phyloP scores from a whole-genome alignment of 805 yeast species.

The Pichia phayaonensis region DNA sequence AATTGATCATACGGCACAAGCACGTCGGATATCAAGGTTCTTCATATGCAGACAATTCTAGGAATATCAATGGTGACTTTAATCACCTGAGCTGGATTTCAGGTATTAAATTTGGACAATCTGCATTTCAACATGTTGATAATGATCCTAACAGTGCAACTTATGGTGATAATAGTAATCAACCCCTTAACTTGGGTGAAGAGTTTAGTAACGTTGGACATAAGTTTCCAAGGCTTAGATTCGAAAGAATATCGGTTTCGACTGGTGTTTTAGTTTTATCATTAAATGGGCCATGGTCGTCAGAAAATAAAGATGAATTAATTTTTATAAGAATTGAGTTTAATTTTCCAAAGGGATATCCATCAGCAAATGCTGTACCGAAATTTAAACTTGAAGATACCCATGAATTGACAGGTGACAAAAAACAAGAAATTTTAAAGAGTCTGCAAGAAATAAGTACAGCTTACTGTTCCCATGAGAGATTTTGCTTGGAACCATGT shows the following conservation, averaged over 20 bases:
- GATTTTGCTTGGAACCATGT: constrained; percentile 75
- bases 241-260: constrained; percentile 82
- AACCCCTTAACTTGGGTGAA: constrained; percentile 71
- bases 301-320: constrained; percentile 35
- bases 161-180: constrained; percentile 27
- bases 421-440: constrained; percentile 42
- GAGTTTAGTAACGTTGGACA: constrained; percentile 86
- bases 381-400: constrained; percentile 70
- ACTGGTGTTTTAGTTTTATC: constrained; percentile 74
- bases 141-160: constrained; percentile 31
- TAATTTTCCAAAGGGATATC: constrained; percentile 69
- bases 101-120: constrained; percentile 71
- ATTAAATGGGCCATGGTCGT: constrained; percentile 73
- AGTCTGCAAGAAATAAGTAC: constrained; percentile 48
- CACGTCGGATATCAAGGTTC: constrained; percentile 8
- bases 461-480: constrained; percentile 47
- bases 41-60: constrained; percentile 16
- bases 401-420: constrained; percentile 48
- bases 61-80: constrained; percentile 28
- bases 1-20: constrained; percentile 16
- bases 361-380: constrained; percentile 42
- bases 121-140: constrained; percentile 31
- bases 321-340: constrained; percentile 64
- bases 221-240: constrained; percentile 77
- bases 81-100: constrained; percentile 88